These are phyloP conservation scores for Stevia rebaudiana DNA, from an alignment of 140 eudicot genomes.

Conservation along the genomic window DNA sequence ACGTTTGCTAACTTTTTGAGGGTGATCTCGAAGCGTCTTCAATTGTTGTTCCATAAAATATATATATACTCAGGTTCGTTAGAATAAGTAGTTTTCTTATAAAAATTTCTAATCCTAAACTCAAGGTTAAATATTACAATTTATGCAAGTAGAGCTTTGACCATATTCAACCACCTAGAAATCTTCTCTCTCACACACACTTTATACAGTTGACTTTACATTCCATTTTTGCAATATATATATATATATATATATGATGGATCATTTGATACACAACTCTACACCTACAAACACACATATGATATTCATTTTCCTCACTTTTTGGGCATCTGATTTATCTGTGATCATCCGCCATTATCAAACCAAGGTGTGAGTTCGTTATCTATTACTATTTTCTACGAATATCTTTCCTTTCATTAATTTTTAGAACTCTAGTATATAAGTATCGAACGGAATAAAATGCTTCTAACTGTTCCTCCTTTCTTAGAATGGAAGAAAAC, in stretches of 20 bases:
- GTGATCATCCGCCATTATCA: not conserved
- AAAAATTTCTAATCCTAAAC: too few relatives aligned
- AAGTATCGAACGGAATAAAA: too few relatives aligned
- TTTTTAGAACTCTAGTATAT: too few relatives aligned
- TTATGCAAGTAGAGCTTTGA: conserved; percentile 1
- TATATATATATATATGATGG: too few relatives aligned
- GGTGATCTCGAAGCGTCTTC: too few relatives aligned
- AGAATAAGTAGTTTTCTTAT: too few relatives aligned
- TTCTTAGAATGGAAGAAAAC: too few relatives aligned
- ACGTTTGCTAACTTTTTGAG: too few relatives aligned
- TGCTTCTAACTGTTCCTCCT: too few relatives aligned
- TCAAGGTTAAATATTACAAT: too few relatives aligned
- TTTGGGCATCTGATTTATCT: conserved; percentile 10
- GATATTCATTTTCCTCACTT: not conserved
- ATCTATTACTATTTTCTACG: not conserved
- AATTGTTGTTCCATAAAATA: too few relatives aligned
- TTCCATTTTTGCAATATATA: not conserved
- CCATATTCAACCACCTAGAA: conserved; percentile 1
- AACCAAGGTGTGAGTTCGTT: conserved; percentile 6
- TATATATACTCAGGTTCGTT: too few relatives aligned
- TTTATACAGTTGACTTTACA: not conserved
- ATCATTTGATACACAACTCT: not conserved
- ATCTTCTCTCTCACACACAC: not conserved
- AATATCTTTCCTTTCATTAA: not conserved
- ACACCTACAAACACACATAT: not conserved